Percentiles rank a stretch among this genome's conserved stretches.
phyloP scores from a whole-genome alignment of 495 filamentous ascomycete species.

The Achaetomiella virescens region DNA sequence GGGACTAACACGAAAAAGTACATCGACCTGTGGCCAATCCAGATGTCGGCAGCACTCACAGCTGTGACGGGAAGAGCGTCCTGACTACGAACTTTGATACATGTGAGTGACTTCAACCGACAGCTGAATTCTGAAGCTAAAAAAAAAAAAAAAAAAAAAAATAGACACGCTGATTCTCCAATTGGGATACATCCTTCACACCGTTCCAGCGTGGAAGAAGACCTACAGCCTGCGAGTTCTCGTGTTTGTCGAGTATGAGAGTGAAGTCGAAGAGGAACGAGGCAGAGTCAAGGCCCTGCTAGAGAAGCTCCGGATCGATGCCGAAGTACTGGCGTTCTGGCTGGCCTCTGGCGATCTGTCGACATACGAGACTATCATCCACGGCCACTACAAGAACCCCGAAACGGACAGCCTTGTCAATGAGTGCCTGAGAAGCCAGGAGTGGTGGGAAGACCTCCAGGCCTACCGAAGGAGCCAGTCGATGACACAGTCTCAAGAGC shows the following conservation, averaged over 20 bases:
- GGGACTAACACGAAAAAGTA: conserved; percentile 61
- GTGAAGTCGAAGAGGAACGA: conserved; percentile 73
- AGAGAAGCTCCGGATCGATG: conserved; percentile 75
- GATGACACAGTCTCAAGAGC: conserved; percentile 39
- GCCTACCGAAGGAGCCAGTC: conserved; percentile 52
- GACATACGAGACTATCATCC: conserved; percentile 73
- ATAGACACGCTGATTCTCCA: conserved; percentile 76
- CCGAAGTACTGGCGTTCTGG: conserved; percentile 74
- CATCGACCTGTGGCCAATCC: conserved; percentile 87
- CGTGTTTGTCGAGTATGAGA: conserved; percentile 87
- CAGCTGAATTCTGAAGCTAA: conserved; percentile 4
- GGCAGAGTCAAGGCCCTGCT: conserved; percentile 66
- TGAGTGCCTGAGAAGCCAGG: conserved; percentile 57
- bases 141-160: conserved; percentile 6
- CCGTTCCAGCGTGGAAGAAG: conserved; percentile 77
- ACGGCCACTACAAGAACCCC: conserved; percentile 45
- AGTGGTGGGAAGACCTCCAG: conserved; percentile 80
- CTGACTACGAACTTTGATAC: conserved; percentile 89
- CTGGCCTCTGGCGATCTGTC: conserved; percentile 66
- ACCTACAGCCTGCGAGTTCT: conserved; percentile 66
- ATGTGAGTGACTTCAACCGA: conserved; percentile 36
- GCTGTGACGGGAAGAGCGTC: conserved; percentile 60
- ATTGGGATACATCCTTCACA: conserved; percentile 76
- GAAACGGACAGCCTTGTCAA: conserved; percentile 51
- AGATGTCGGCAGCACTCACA: conserved; percentile 69